Evolutionary conservation across 179 eudicot genomes (phyloP).

Genomic region (Sideroxylon spinosum): DNA sequence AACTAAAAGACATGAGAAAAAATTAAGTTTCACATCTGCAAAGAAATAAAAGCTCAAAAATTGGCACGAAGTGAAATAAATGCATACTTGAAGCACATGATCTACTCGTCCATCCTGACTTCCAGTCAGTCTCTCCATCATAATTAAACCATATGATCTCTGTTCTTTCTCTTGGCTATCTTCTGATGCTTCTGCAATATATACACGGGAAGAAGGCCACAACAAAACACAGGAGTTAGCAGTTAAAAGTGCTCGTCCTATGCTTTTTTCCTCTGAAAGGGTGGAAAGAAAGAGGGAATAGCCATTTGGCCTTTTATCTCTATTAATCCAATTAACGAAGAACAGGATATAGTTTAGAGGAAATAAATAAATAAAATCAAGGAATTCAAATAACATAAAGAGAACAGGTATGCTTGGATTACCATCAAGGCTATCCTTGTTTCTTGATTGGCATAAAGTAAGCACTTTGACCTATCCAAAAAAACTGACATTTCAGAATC

Average conservation of each 20-base stretch:
- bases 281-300: background rate
- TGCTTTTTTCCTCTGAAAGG: slow-evolving; percentile 7
- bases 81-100: slow-evolving; percentile 83
- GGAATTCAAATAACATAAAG: background rate
- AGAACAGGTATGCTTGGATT: slow-evolving; percentile 11
- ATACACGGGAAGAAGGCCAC: slow-evolving; percentile 2
- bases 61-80: slow-evolving; percentile 5
- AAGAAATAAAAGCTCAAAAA: slow-evolving; percentile 8
- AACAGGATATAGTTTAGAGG: background rate
- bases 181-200: slow-evolving; percentile 51
- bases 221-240: background rate
- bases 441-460: slow-evolving; percentile 69
- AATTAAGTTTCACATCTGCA: background rate
- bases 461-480: slow-evolving; percentile 66
- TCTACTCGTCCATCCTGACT: slow-evolving; percentile 76
- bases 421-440: slow-evolving; percentile 60
- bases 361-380: too few relatives aligned
- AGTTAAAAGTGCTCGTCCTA: background rate
- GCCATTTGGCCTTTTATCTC: background rate
- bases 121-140: slow-evolving; percentile 89
- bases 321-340: too few relatives aligned
- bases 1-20: background rate
- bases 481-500: slow-evolving; percentile 1
- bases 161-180: slow-evolving; percentile 39
- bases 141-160: slow-evolving; percentile 76